Percentiles rank a stretch among this genome's conserved stretches.
These are phyloP conservation scores for Physaria fendleri DNA, from an alignment of 345 rosid genomes.

Conservation along the genomic window DNA sequence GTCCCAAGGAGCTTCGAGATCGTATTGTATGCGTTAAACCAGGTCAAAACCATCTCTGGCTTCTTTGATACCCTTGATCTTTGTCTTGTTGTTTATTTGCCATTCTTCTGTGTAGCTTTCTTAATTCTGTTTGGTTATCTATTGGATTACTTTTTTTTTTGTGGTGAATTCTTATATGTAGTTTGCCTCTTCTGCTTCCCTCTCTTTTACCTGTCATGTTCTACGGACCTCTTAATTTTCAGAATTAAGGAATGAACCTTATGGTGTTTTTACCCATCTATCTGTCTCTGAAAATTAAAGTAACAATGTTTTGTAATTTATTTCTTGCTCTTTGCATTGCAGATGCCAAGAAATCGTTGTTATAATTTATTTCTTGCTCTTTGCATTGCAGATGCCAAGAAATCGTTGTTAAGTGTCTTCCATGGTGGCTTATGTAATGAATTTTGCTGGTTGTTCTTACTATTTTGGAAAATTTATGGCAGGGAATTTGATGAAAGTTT, in stretches of 20 bases:
- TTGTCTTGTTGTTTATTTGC: background rate
- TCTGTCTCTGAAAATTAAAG: background rate
- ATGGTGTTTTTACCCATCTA: background rate
- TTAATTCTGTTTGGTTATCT: background rate
- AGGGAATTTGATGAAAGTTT: slow-evolving; percentile 97
- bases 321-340: slow-evolving; percentile 20
- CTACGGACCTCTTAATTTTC: slow-evolving; percentile 9
- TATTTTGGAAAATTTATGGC: slow-evolving; percentile 5
- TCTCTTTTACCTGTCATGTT: slow-evolving; percentile 9
- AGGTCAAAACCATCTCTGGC: slow-evolving; percentile 41
- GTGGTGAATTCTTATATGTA: background rate
- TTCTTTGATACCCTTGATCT: slow-evolving; percentile 8
- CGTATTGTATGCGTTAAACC: slow-evolving; percentile 93
- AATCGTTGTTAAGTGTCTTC: slow-evolving; percentile 81
- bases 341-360: slow-evolving; percentile 83
- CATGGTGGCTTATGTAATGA: slow-evolving; percentile 47
- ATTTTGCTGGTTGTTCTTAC: slow-evolving; percentile 19
- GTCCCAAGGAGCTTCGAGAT: slow-evolving; percentile 62
- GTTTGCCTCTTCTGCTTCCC: background rate
- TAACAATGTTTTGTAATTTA: slow-evolving; percentile 1
- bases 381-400: slow-evolving; percentile 55
- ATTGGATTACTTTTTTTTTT: background rate
- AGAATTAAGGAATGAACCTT: slow-evolving; percentile 1
- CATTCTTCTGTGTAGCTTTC: slow-evolving; percentile 4
- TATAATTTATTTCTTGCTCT: slow-evolving; percentile 21